Conservation (phyloP, 2,329 filamentous ascomycete species). For the Xylaria multiplex region DNA sequence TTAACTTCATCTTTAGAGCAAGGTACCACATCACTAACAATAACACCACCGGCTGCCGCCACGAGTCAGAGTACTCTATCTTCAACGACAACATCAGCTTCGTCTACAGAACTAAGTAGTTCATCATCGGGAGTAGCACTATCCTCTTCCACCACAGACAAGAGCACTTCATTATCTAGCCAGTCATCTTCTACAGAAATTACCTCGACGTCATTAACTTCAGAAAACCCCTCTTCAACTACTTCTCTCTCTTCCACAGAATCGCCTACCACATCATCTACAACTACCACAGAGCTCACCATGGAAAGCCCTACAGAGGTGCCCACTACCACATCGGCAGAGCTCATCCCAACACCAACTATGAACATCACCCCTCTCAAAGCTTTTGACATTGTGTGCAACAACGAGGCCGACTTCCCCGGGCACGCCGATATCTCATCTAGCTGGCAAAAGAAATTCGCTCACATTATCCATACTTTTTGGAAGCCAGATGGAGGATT, state of each 20-base stretch:
- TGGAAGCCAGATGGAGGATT: background rate
- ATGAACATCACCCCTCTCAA: background rate
- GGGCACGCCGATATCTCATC: background rate
- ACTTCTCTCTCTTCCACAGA: background rate
- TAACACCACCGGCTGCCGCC: no score
- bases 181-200: no score
- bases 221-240: background rate
- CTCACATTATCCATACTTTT: background rate
- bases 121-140: background rate
- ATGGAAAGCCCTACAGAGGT: background rate
- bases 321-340: background rate
- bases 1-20: no score
- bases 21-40: no score
- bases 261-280: background rate
- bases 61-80: no score
- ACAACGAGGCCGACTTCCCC: background rate
- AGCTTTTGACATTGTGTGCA: conserved; percentile 3
- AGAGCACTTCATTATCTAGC: background rate
- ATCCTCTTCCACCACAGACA: background rate
- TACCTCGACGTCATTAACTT: background rate
- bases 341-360: background rate
- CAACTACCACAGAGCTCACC: background rate
- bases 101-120: no score
- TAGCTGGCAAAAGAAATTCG: background rate
- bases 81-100: no score